Base-by-base conservation (phyloP, 805 yeast species). In the Komagataella kurtzmanii region DNA sequence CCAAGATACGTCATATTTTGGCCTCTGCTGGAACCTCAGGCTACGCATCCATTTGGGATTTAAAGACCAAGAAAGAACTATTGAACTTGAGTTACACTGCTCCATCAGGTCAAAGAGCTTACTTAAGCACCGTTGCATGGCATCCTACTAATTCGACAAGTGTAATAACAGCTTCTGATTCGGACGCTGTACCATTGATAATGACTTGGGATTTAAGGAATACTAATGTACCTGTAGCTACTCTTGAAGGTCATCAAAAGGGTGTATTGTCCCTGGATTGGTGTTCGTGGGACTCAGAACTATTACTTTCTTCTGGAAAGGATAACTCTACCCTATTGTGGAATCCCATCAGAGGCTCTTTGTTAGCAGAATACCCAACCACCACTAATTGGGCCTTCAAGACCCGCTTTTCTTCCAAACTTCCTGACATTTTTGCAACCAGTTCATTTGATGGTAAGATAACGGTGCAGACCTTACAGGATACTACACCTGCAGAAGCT, bases 141-240 rank as follows among this genome's bases (percentile, higher is more conserved):
- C 97, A 93, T 66, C 99, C 99, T 52, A 69, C 76, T 47, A 83
- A 83, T 68, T 80, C 91, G 53, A 91, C 98, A 14, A 84, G 80
- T 63, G 77, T 93, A 54, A 81, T 86, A 24, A 91, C 98, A 23
- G 96, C 96, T 24, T 82, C 93, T 24, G 89, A 84, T 54, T 78
- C 80, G 53, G 97, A 90, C 65, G 71, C 75, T 18, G 79, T 80
- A 50, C 96, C 99, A 10, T 76, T 85, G 36, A 81, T 93, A 51
- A 69, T 88, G 56, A 74, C 91, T 14, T 93, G 99, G 99, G 97
- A 93, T 70, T 75, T 93, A 63, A 80, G 97, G 67, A 91, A 93
- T 64, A 81, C 96, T 24, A 84, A 85, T 61, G 88, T 85, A n/a
- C 99, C 99, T 7, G 89, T 88, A 62, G 70, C 69, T 53, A 71